phyloP scores from a whole-genome alignment of 2,329 filamentous ascomycete species.

The Epichloe gansuensis region DNA sequence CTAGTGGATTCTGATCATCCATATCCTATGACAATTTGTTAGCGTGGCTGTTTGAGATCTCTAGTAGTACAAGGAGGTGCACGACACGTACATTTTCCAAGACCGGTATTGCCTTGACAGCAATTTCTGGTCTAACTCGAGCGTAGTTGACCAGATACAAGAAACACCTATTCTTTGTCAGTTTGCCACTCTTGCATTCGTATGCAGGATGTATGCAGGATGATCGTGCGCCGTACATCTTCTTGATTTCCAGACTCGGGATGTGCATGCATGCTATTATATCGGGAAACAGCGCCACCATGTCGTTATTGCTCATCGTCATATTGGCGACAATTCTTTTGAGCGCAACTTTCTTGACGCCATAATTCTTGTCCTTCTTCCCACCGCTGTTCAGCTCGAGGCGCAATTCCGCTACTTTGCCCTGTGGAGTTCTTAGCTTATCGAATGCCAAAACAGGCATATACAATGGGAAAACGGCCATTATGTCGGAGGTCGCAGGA shows the following conservation, averaged over 20 bases:
- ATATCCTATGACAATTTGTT: slow-evolving; percentile 52
- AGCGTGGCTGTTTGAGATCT: background rate
- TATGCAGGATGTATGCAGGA: background rate
- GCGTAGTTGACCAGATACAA: slow-evolving; percentile 96
- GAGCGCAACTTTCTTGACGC: slow-evolving; percentile 89
- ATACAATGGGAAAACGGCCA: slow-evolving; percentile 42
- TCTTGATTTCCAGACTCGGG: slow-evolving; percentile 93
- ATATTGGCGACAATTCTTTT: slow-evolving; percentile 99
- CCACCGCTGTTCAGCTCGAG: slow-evolving; percentile 85
- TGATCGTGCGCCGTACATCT: slow-evolving; percentile 55
- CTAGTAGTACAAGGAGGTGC: too few species aligned
- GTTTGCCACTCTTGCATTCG: background rate
- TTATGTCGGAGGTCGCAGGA: slow-evolving; percentile 6
- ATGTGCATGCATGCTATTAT: slow-evolving; percentile 94
- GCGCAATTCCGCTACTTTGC: slow-evolving; percentile 95
- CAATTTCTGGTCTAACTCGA: slow-evolving; percentile 84
- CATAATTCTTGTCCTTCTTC: slow-evolving; percentile 97
- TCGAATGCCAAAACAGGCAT: slow-evolving; percentile 31
- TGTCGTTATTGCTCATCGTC: slow-evolving; percentile 99
- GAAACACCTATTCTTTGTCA: slow-evolving; percentile 61
- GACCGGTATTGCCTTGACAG: slow-evolving; percentile 82
- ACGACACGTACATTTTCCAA: slow-evolving; percentile 54
- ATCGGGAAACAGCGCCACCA: slow-evolving; percentile 93
- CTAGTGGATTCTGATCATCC: slow-evolving; percentile 83
- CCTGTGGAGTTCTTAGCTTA: slow-evolving; percentile 57